phyloP scores from a whole-genome alignment of 768 basidiomycete species.

The Mycena chlorophos region DNA sequence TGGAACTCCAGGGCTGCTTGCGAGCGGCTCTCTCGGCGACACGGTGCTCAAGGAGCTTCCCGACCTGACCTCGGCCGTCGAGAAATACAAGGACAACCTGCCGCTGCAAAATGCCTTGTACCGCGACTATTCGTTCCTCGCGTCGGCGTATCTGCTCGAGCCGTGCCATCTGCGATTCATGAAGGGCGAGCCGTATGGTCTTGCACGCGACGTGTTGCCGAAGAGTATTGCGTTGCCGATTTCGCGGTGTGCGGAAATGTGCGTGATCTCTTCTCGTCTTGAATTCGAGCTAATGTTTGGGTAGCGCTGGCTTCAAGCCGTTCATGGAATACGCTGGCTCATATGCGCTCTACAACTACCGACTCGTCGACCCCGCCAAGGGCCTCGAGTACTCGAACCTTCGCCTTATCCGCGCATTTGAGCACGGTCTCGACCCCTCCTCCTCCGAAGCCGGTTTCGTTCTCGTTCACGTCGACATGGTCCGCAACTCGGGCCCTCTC shows the following conservation, averaged over 20 bases:
- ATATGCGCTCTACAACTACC: slow-evolving; percentile 32
- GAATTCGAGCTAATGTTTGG: neutral
- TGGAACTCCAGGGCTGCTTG: slow-evolving; percentile 32
- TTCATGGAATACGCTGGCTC: slow-evolving; percentile 36
- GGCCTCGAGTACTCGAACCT: slow-evolving; percentile 32
- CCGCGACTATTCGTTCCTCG: slow-evolving; percentile 31
- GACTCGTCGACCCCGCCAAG: slow-evolving; percentile 23
- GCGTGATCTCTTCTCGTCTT: slow-evolving; percentile 3
- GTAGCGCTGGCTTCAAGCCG: slow-evolving; percentile 27
- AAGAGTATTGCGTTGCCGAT: slow-evolving; percentile 29
- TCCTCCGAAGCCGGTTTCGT: slow-evolving; percentile 30
- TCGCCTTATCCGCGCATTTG: slow-evolving; percentile 35
- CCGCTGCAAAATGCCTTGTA: slow-evolving; percentile 28
- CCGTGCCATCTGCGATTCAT: slow-evolving; percentile 29
- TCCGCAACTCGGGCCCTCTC: slow-evolving; percentile 27
- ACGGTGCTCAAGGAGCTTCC: slow-evolving; percentile 29
- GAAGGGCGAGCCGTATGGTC: slow-evolving; percentile 28
- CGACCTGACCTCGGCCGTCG: slow-evolving; percentile 24
- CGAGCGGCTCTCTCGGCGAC: slow-evolving; percentile 28
- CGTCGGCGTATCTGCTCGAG: slow-evolving; percentile 34
- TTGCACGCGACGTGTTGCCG: slow-evolving; percentile 28
- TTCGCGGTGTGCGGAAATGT: slow-evolving; percentile 27
- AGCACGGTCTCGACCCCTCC: slow-evolving; percentile 26
- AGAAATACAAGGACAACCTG: slow-evolving; percentile 24
- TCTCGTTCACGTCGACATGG: slow-evolving; percentile 32